Conservation (phyloP, 192 early-diverging fungal genomes). For the Radiomyces spectabilis region DNA sequence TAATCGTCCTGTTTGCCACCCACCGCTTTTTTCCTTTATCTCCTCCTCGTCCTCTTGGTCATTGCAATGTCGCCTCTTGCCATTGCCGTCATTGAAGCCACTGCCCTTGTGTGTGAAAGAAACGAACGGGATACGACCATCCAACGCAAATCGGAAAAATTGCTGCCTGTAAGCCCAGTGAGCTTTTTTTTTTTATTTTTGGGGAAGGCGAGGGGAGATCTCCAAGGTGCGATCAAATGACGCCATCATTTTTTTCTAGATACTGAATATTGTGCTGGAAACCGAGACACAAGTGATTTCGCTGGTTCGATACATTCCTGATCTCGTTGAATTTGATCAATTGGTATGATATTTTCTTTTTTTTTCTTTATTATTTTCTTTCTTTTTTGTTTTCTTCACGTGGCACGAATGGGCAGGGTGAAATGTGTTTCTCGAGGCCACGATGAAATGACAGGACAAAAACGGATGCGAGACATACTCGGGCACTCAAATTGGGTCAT, state of each 20-base stretch:
- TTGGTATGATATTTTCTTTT: no score
- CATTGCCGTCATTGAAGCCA: slow-evolving; percentile 3
- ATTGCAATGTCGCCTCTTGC: neutral
- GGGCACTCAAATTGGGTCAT: neutral
- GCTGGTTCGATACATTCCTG: slow-evolving; percentile 38
- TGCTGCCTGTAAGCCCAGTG: neutral
- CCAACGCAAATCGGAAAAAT: neutral
- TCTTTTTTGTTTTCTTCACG: no score
- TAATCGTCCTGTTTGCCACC: no score
- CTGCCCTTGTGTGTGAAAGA: neutral
- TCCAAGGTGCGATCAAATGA: no score
- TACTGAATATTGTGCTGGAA: slow-evolving; percentile 32
- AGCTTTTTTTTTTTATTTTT: neutral
- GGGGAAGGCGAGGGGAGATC: no score
- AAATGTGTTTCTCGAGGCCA: no score
- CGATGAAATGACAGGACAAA: neutral
- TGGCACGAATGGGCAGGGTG: neutral
- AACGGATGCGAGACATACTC: neutral
- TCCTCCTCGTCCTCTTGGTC: no score
- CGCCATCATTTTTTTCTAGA: neutral
- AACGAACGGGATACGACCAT: neutral
- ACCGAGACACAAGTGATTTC: slow-evolving; percentile 18
- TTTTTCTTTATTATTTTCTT: no score
- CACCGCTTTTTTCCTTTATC: no score
- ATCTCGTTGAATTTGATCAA: slow-evolving; percentile 45